Base-by-base conservation (phyloP, 2,329 filamentous ascomycete genomes). In the Aspergillus thermomutatus region DNA sequence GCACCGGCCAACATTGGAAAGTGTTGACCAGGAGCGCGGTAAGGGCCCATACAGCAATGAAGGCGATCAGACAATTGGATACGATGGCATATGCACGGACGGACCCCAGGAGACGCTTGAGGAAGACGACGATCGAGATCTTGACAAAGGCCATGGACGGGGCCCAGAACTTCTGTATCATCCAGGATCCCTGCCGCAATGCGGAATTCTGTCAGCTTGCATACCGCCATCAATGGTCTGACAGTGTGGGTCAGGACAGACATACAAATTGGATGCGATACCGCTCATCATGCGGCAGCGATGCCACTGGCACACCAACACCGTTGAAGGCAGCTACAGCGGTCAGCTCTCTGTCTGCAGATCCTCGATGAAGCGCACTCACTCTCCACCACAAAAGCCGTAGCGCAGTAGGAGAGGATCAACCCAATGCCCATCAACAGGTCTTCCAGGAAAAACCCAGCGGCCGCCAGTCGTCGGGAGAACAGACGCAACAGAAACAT, bases 111-210 rank as follows among this genome's bases (percentile, higher is more conserved):
- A 60, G 31, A 21, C 56, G 58, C 19, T 49, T 47, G 6, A 60
- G 48, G 14, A 60, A 55, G n/a, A 60, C 47, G 21, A 60, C 26
- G 19, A 60, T 60, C 11, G 56, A 58, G 11, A 60, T 56, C 49
- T 60, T 60, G 31, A 56, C 51, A 28, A 60, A 58, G 19, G 53
- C 53, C 26, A 55, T 54, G 3, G 58, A 55, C 4, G 56, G 53
- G 3, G 56, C 56, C 58, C 58, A 60, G 31, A 60, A 60, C 11
- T 60, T 60, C 19, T 58, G 56, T 27, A 58, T 58, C 51, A 58
- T 58, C 58, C 58, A 60, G 3, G 56, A 60, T 23, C 43, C 53
- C 57, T 59, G 23, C 28, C 21, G 11, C 14, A 3, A 17, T n/a
- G n/a, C n/a, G n/a, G n/a, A n/a, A n/a, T n/a, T n/a, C n/a, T n/a